These are phyloP conservation scores for Schwanniomyces pseudopolymorphus DNA, from an alignment of 805 yeast species.

Conservation along the genomic window DNA sequence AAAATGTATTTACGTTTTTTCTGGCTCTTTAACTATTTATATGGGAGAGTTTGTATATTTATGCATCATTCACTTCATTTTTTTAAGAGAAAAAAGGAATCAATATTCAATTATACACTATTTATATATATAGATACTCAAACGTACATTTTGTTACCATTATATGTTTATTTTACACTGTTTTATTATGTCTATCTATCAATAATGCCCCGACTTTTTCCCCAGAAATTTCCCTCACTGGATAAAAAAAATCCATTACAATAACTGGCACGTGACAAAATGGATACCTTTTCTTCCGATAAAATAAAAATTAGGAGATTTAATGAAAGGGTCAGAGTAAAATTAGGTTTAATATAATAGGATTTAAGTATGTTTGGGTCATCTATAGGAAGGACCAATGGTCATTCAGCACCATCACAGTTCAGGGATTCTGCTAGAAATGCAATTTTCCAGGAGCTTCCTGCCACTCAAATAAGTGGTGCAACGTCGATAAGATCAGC, in stretches of 20 bases:
- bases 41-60: too few relatives aligned
- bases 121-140: too few relatives aligned
- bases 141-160: too few relatives aligned
- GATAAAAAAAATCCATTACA: background rate
- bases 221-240: background rate
- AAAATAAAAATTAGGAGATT: background rate
- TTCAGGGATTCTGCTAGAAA: slow-evolving; percentile 43
- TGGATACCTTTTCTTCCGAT: background rate
- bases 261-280: background rate
- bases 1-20: too few relatives aligned
- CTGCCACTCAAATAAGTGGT: slow-evolving; percentile 24
- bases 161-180: too few relatives aligned
- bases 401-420: slow-evolving; percentile 35
- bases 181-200: too few relatives aligned
- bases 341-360: background rate
- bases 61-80: too few relatives aligned
- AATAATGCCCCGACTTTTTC: background rate
- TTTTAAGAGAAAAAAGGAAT: too few relatives aligned
- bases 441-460: slow-evolving; percentile 44
- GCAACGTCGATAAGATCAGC: slow-evolving; percentile 41
- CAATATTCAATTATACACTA: too few relatives aligned
- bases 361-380: slow-evolving; percentile 27
- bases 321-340: background rate
- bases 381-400: slow-evolving; percentile 22
- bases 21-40: too few relatives aligned